These are phyloP conservation scores for Ogataea neopini DNA, from an alignment of 805 yeast species.

Conservation along the genomic window DNA sequence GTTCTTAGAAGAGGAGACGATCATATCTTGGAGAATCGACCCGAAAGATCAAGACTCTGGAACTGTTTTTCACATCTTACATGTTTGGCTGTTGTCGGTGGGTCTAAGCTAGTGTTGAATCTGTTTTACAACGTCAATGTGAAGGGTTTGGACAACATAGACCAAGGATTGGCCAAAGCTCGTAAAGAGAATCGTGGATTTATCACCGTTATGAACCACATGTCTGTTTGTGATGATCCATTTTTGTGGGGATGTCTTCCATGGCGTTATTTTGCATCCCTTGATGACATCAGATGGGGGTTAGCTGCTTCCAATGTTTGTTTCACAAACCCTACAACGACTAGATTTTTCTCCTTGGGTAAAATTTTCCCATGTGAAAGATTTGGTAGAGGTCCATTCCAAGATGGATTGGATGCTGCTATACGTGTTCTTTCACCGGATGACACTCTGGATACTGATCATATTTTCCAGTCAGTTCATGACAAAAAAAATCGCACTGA, in stretches of 20 bases:
- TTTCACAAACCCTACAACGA: conserved; percentile 54
- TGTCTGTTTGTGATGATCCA: conserved; percentile 93
- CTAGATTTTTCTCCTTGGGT: conserved; percentile 79
- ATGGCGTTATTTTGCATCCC: conserved; percentile 57
- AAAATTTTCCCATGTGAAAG: conserved; percentile 85
- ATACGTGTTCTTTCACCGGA: conserved; percentile 78
- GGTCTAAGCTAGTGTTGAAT: conserved; percentile 61
- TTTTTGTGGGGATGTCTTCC: conserved; percentile 86
- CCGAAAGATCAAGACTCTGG: conserved; percentile 63
- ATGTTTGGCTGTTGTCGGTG: conserved; percentile 62
- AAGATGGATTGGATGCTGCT: conserved; percentile 85
- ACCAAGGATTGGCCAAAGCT: conserved; percentile 62
- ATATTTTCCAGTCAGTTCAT: conserved; percentile 26
- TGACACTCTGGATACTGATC: conserved; percentile 54
- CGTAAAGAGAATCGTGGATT: conserved; percentile 70
- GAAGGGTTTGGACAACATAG: conserved; percentile 62
- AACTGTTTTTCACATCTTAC: conserved; percentile 66
- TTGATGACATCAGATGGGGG: conserved; percentile 86
- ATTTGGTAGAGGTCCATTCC: conserved; percentile 93
- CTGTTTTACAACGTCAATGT: conserved; percentile 65
- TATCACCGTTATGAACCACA: conserved; percentile 88
- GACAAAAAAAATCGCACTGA: not conserved
- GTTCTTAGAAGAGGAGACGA: conserved; percentile 75
- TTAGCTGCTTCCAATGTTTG: conserved; percentile 92
- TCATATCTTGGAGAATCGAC: conserved; percentile 52